Base-by-base conservation (phyloP, 306 rosid species). In the Purshia tridentata region DNA sequence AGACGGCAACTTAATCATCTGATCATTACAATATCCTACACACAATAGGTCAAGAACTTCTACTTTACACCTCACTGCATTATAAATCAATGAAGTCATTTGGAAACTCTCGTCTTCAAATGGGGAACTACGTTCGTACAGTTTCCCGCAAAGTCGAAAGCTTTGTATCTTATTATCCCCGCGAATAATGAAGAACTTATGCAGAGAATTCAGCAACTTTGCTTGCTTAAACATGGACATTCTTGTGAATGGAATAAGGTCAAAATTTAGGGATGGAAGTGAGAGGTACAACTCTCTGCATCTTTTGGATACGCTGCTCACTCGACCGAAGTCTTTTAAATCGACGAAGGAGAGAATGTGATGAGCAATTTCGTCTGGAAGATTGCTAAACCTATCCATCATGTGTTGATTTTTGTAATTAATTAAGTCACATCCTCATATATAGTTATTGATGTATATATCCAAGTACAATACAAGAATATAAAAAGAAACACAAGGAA, bases 51-150 rank as follows among this genome's bases (percentile, higher is more conserved):
- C 37, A n/a, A 56, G 52, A 0, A 8, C 15, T 60, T 72, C 63
- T 45, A 58, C 67, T 8, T 72, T 59, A 40, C 76, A 47, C 15
- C 39, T 23, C 29, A 59, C 39, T 13, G 68, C 69, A 15, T 9
- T 35, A 6, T 47, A 9, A 14, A 72, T 8, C 76, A 58, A 72
- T n/a, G n/a, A n/a, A n/a, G n/a, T n/a, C n/a, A n/a, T n/a, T n/a
- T n/a, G n/a, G n/a, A n/a, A n/a, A n/a, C n/a, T n/a, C n/a, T n/a
- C n/a, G n/a, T n/a, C 11, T 37, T 16, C 4, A 14, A 12, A 69
- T 9, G 9, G n/a, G n/a, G n/a, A n/a, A n/a, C n/a, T n/a, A n/a
- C n/a, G n/a, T n/a, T n/a, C n/a, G n/a, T n/a, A n/a, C n/a, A n/a
- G n/a, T n/a, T n/a, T n/a, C n/a, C n/a, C n/a, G n/a, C n/a, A n/a